A percentile compares a stretch with the other conserved stretches of the same genome.
phyloP scores from a whole-genome alignment of 441 rosid genomes.

The Populus hybrid region DNA sequence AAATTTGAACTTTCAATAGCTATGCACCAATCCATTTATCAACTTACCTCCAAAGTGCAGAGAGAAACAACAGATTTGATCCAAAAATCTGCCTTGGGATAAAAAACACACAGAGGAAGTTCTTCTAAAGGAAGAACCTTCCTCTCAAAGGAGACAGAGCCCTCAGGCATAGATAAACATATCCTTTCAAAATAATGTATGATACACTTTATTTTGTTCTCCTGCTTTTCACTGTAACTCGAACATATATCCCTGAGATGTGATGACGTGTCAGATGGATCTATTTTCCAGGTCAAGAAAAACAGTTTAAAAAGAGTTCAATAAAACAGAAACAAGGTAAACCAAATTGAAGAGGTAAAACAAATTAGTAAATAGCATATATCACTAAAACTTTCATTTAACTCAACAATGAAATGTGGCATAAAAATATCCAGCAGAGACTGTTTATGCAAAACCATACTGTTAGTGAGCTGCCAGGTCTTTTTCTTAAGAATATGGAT shows the following conservation, averaged over 20 bases:
- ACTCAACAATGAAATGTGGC: background rate
- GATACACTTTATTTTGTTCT: slow-evolving; percentile 73
- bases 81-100: slow-evolving; percentile 67
- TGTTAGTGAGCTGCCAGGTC: background rate
- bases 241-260: slow-evolving; percentile 64
- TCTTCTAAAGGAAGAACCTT: slow-evolving; percentile 57
- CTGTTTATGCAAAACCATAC: background rate
- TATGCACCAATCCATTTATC: background rate
- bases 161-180: slow-evolving; percentile 53
- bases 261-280: slow-evolving; percentile 14
- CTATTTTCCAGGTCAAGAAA: slow-evolving; percentile 4
- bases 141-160: slow-evolving; percentile 76
- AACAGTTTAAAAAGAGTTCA: background rate
- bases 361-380: background rate
- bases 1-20: slow-evolving; percentile 1
- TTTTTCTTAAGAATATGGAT: background rate
- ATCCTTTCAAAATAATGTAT: slow-evolving; percentile 79
- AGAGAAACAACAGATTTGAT: slow-evolving; percentile 54
- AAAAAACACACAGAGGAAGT: slow-evolving; percentile 28
- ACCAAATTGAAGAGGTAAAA: background rate
- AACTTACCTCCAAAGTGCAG: slow-evolving; percentile 66
- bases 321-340: slow-evolving; percentile 4
- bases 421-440: background rate
- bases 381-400: background rate
- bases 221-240: slow-evolving; percentile 55